phyloP scores from a whole-genome alignment of 2,329 filamentous ascomycete genomes.

The Fusarium torreyae region DNA sequence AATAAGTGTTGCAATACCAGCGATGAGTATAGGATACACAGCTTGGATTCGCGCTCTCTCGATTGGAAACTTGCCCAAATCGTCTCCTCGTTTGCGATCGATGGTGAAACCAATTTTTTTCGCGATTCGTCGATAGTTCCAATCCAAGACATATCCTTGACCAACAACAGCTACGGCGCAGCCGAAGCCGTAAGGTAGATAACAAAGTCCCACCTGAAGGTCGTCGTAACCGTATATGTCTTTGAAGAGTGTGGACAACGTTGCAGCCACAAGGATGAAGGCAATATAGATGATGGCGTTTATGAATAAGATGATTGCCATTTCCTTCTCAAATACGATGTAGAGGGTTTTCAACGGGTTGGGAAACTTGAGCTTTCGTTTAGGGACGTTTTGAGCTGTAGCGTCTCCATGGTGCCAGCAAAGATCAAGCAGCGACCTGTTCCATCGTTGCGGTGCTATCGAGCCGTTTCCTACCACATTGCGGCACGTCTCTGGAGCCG shows the following conservation, averaged over 20 bases:
- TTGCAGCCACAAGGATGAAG: conserved; percentile 69
- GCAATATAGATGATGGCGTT: conserved; percentile 69
- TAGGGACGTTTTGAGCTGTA: conserved; percentile 54
- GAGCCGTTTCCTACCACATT: conserved; percentile 76
- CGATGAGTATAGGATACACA: conserved; percentile 67
- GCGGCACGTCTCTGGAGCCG: conserved; percentile 72
- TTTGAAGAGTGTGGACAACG: conserved; percentile 66
- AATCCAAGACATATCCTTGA: conserved; percentile 73
- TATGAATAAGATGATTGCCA: conserved; percentile 67
- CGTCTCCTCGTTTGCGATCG: conserved; percentile 69
- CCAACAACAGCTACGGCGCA: conserved; percentile 64
- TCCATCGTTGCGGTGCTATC: conserved; percentile 70
- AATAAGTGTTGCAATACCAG: conserved; percentile 68
- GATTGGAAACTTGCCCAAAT: conserved; percentile 68
- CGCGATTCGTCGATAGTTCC: conserved; percentile 81
- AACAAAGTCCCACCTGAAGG: conserved; percentile 68
- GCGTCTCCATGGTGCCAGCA: conserved; percentile 56
- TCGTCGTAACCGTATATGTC: conserved; percentile 67
- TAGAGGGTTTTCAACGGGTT: conserved; percentile 70
- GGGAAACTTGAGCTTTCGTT: conserved; percentile 65
- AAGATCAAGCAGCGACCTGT: conserved; percentile 69
- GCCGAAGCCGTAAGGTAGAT: conserved; percentile 68
- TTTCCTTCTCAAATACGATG: conserved; percentile 71
- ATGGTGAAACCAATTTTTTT: conserved; percentile 72
- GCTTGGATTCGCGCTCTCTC: conserved; percentile 69